A percentile compares a stretch with the other conserved stretches of the same genome.
Conservation (phyloP, 345 rosid genomes). For the Gossypioides kirkii region DNA sequence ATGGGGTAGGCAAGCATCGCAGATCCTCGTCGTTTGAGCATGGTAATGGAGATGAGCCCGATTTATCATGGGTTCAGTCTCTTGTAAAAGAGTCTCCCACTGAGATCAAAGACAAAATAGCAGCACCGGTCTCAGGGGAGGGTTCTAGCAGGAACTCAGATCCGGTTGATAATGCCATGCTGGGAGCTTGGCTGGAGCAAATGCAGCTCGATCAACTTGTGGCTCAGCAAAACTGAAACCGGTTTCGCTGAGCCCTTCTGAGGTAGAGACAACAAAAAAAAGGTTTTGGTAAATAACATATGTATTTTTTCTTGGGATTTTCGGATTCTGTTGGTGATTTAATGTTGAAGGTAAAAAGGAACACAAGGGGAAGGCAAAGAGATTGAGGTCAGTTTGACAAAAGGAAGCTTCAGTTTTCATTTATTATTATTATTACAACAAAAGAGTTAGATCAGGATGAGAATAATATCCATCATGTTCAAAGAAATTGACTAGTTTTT, state of each 20-base stretch:
- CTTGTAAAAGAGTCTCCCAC: conserved; percentile 70
- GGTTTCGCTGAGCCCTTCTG: conserved; percentile 19
- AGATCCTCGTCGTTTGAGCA: conserved; percentile 49
- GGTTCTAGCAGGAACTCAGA: conserved; percentile 35
- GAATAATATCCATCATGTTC: conserved; percentile 32
- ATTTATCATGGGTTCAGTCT: conserved; percentile 91
- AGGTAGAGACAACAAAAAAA: conserved; percentile 30
- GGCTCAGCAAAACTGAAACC: conserved; percentile 74
- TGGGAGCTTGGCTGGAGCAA: conserved; percentile 83
- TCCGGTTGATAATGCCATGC: conserved; percentile 54
- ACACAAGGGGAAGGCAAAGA: conserved; percentile 14
- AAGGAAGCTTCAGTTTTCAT: conserved; percentile 35
- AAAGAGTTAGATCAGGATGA: conserved; percentile 27
- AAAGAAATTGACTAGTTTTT: conserved; percentile 28
- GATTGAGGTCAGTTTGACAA: conserved; percentile 24
- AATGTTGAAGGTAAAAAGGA: conserved; percentile 25
- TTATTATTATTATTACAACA: conserved; percentile 38
- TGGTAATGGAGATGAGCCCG: conserved; percentile 69
- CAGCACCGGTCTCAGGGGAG: conserved; percentile 32
- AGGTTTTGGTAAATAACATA: conserved; percentile 46
- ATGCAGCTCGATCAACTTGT: conserved; percentile 90
- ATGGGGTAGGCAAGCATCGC: conserved; percentile 41
- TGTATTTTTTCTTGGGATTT: neutral
- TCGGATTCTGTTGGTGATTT: conserved; percentile 22
- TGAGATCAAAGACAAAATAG: conserved; percentile 51